Evolutionary conservation across 352 stramenopile genomes (phyloP), one percentile per base, ranked within the genome.

Genomic region (Pythium phragmiticola): DNA sequence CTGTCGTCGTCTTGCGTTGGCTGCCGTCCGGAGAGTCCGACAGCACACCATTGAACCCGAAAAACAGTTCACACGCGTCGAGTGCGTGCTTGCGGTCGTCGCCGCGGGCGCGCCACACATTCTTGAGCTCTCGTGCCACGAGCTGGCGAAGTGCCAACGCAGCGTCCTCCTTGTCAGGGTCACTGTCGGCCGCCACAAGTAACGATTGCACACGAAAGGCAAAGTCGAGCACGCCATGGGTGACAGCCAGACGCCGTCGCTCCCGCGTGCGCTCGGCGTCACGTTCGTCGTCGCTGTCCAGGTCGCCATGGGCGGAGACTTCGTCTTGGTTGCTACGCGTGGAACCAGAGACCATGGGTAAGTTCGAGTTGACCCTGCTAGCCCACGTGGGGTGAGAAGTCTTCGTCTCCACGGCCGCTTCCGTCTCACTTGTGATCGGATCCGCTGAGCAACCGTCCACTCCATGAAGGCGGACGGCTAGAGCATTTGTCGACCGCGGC

Each of bases 261-360:
- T 65, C 43, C 0, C 36, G 52, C 16, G 13, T n/a, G 7, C 30
- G 58, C 28, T 61, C 50, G 8, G 47, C 52, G 47, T 50, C 23
- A 7, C 55, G 65, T n/a, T 72, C 65, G 2, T 72, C 65, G 7
- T 63, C 58, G 21, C 65, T 71, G 54, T 68, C 59, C 7, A 33
- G 45, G 8, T 58, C 63, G 6, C 59, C 47, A 1, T 4, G 34
- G 26, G 3, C 26, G 26, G 26, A 30, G 26, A 30, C 26, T 16
- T 54, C 9, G 4, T 55, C 33, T 41, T 63, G 56, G 46, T 63
- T 63, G 30, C 30, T 43, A 12, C 11, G 17, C 1, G 37, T 26
- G 3, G 3, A 37, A 14, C 34, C n/a, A 30, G 26, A 3, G 26
- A 30, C 1, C 2, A 30, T 5, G 33, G 13, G 41, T 7, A 3